Base-by-base conservation (phyloP, 1,284 basidiomycete species). In the Ustilago cynodontis region DNA sequence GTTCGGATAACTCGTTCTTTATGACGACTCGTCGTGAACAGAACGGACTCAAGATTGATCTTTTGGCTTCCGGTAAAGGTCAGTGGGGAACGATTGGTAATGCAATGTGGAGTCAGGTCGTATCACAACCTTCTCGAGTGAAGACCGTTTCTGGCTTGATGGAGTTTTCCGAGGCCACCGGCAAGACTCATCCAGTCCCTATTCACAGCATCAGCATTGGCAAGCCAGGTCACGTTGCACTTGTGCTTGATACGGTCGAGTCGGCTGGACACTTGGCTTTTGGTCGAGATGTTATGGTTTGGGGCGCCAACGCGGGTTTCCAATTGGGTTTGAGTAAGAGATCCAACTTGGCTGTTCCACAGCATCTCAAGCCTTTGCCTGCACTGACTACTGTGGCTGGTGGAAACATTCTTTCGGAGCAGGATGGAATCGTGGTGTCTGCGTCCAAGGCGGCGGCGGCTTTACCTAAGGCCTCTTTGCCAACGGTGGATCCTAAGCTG, bases 41-140 rank as follows among this genome's bases (percentile, higher is more conserved):
- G 14, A 58, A 49, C 7, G 56, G 53, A 5, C 20, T 64, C 49
- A 70, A 78, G 77, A 75, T 84, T 35, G 94, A 97, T 79, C 84
- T 96, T 4, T 88, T 95, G 35, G 90, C 93, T 55, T 92, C 91
- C 74, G 95, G 95, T 0, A 88, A 94, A 91, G 88, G 95, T 71
- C 91, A 93, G 85, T 93, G 90, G 86, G 95, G 95, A 13, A 92
- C 93, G 3, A 89, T 98, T 3, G 95, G 95, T 0, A 94, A 93
- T 65, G 90, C 89, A n/a, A 85, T 89, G 50, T 95, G 90, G 88
- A 92, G 89, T 79, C 94, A 91, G 73, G 91, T 91, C 0, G 92
- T 92, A 76, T 90, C 91, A 33, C 88, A 88, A 49, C 94, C 94
- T 0, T 88, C 90, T 1, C 90, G 91, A 62, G 92, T 94, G 22